Base-by-base conservation (phyloP, 2,329 filamentous ascomycete genomes). In the Tolypocladium tundrense region DNA sequence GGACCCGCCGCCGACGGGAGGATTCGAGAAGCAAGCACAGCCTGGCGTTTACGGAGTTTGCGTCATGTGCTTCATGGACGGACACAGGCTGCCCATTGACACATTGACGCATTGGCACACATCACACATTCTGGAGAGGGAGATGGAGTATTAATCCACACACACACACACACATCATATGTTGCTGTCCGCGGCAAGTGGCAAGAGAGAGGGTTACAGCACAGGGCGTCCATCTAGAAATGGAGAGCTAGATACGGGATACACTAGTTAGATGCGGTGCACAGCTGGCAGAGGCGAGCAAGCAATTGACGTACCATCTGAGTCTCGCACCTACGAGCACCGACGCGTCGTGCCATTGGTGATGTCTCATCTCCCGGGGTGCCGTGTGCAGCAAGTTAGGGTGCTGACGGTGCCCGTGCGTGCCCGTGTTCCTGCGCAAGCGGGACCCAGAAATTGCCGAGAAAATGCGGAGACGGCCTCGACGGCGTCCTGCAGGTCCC, bases 41-140 rank as follows among this genome's bases (percentile, higher is more conserved):
- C 53, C 53, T 58, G 57, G 57, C 53, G 57, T 58, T 58, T 52
- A 35, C 11, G 57, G 57, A 55, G 53, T 58, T 58, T 55, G 33
- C 48, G 55, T 50, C 14, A 40, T 35, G 40, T 16, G 39, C 53
- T 16, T 55, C 41, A 21, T 11, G 31, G 19, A 52, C 31, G 19
- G 33, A 31, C 31, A 51, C 16, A 35, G 31, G 31, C 31, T 7
- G 27, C 27, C 27, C 27, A 31, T 6, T 35, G 27, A 16, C 19
- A 51, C 27, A 51, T 9, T 51, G 31, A 21, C 48, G 14, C 37
- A 16, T 16, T 3, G 37, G 37, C 31, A 52, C 48, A 35, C 16
- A 41, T n/a, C 1, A 27, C 19, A 10, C 31, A 21, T 52, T 37
- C 48, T 21, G 48, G 10, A 16, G 48, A 52, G 31, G 27, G 31